phyloP scores from a whole-genome alignment of 805 yeast genomes.

The Saccharomycopsis malanga region DNA sequence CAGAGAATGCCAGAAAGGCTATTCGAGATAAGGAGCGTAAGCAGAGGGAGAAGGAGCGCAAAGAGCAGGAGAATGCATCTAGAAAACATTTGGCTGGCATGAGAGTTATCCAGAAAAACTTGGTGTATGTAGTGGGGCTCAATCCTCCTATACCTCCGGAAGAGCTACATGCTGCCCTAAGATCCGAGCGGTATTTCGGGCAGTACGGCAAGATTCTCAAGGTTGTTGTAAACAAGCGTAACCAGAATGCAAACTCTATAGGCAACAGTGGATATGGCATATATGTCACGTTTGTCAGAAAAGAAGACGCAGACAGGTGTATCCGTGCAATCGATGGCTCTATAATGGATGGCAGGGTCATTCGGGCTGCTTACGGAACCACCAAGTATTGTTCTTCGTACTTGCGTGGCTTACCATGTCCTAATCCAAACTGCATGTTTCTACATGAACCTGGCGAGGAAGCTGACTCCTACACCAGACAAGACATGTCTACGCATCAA shows the following conservation, averaged over 20 bases:
- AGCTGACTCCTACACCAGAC: constrained; percentile 84
- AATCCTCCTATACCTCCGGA: constrained; percentile 84
- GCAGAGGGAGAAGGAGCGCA: constrained; percentile 84
- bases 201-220: constrained; percentile 95
- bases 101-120: constrained; percentile 96
- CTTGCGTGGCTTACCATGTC: constrained; percentile 90
- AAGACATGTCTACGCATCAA: constrained; percentile 70
- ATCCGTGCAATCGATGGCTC: constrained; percentile 90
- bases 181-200: constrained; percentile 94
- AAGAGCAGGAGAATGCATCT: constrained; percentile 73
- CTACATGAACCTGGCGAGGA: constrained; percentile 99
- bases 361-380: constrained; percentile 96
- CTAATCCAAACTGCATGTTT: constrained; percentile 98
- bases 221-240: constrained; percentile 82
- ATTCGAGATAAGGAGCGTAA: constrained; percentile 77
- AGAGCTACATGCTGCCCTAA: constrained; percentile 70
- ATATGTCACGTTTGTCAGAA: constrained; percentile 85
- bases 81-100: constrained; percentile 92
- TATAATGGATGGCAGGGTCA: constrained; percentile 79
- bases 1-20: constrained; percentile 72
- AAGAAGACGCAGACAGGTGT: constrained; percentile 93
- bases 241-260: constrained; percentile 35
- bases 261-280: constrained; percentile 70
- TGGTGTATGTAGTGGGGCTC: constrained; percentile 92
- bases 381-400: constrained; percentile 98